Evolutionary conservation across 345 rosid genomes (phyloP).

Genomic region (Euclidium syriacum): DNA sequence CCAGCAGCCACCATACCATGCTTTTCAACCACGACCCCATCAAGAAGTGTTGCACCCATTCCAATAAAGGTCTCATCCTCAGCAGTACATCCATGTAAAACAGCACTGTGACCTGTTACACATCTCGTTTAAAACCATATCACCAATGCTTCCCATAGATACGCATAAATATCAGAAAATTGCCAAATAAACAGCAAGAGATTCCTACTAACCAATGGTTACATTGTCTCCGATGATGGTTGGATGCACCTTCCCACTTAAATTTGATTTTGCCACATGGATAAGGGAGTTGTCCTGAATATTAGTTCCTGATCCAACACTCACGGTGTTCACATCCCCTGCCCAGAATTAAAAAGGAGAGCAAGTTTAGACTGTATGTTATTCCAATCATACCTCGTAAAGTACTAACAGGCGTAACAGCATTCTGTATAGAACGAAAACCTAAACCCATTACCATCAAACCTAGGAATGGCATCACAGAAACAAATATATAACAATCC

Average conservation of each 20-base stretch:
- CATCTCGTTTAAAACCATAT: slow-evolving; percentile 18
- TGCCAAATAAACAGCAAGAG: slow-evolving; percentile 1
- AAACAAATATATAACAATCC: background rate
- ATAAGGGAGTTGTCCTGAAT: slow-evolving; percentile 97
- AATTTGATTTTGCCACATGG: slow-evolving; percentile 90
- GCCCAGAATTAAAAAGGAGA: slow-evolving; percentile 4
- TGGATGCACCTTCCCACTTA: slow-evolving; percentile 86
- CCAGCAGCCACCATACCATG: slow-evolving; percentile 96
- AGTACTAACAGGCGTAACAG: background rate
- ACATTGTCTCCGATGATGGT: slow-evolving; percentile 90
- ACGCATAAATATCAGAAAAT: background rate
- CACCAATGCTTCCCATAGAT: slow-evolving; percentile 1
- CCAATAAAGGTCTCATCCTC: slow-evolving; percentile 92
- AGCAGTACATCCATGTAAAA: slow-evolving; percentile 92
- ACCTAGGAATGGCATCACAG: too few species aligned
- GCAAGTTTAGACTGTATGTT: slow-evolving; percentile 4
- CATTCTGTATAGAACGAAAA: too few species aligned
- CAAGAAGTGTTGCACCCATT: slow-evolving; percentile 91
- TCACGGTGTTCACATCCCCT: slow-evolving; percentile 87
- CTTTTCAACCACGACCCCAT: slow-evolving; percentile 84
- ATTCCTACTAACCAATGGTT: slow-evolving; percentile 69
- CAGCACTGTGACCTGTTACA: slow-evolving; percentile 86
- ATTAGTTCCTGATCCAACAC: slow-evolving; percentile 85
- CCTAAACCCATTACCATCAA: too few species aligned
- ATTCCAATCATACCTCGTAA: background rate